Base-by-base conservation (phyloP, 768 basidiomycete genomes). In the Lactarius hatsudake region DNA sequence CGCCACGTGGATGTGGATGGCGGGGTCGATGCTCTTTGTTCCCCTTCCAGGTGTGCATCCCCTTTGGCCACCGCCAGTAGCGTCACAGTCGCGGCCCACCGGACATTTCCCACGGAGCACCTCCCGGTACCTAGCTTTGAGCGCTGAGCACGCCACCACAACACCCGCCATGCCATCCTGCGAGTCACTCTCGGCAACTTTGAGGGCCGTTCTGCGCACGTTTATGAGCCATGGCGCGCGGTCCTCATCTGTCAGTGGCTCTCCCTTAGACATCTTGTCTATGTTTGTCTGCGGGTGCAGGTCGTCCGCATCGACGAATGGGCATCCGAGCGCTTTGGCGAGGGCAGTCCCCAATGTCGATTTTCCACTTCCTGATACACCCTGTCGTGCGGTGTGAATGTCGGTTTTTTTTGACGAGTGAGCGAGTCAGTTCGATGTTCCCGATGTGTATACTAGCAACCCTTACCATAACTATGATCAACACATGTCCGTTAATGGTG, bases 251-350 rank as follows among this genome's bases (percentile, higher is more conserved):
- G 81, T 87, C 70, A 98, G 79, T 5, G 94, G 89, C 28, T 80
- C 77, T 0, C 94, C 94, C 1, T 78, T 74, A 5, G 86, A 78
- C 95, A 98, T 97, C 83, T 98, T 98, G 34, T 84, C 87, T 51
- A 96, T 84, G 76, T 96, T 96, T 15, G 83, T 76, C 28, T 80
- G 73, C 0, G 95, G 90, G 74, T 98, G 96, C 34, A 97, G 81
- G 68, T 90, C 87, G 75, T 97, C 95, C 34, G 90, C 96, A 73
- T 98, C 96, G 66, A 94, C 79, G 78, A 91, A 96, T 1, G 93
- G 88, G 67, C 93, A 69, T n/a, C 75, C 76, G 58, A 93, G 80
- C 32, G 80, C 79, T 45, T 78, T 71, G 8, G 90, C 84, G n/a
- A 96, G 79, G 8, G 84, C 85, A 5, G 69, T 70, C 0, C 89